Conservation (phyloP, 768 basidiomycete genomes). For the Coprinopsis strossmayeri region DNA sequence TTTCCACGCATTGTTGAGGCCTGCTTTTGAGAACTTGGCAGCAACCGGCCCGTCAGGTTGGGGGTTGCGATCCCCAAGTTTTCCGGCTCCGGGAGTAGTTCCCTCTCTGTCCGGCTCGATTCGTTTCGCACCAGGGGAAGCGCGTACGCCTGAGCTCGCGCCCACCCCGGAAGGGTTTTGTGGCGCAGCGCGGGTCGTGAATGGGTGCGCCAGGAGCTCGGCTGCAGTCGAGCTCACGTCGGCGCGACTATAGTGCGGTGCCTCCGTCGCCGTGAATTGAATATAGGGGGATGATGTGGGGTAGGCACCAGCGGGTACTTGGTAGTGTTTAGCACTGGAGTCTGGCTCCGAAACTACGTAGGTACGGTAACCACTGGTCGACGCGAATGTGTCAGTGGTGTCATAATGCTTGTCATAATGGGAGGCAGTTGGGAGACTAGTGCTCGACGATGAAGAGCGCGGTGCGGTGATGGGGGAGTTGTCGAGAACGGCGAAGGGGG, state of each 20-base stretch:
- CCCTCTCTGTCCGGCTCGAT: slow-evolving; percentile 39
- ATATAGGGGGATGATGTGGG: slow-evolving; percentile 42
- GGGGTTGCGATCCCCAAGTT: slow-evolving; percentile 39
- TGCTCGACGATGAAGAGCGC: slow-evolving; percentile 45
- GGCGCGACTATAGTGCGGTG: slow-evolving; percentile 27
- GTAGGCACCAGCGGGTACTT: slow-evolving; percentile 70
- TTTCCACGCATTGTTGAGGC: slow-evolving; percentile 42
- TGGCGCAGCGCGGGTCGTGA: slow-evolving; percentile 34
- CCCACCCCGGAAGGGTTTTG: slow-evolving; percentile 39
- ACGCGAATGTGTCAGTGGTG: slow-evolving; percentile 38
- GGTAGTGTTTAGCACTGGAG: slow-evolving; percentile 50
- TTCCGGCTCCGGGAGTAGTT: slow-evolving; percentile 28
- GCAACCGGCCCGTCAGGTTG: slow-evolving; percentile 37
- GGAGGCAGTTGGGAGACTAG: slow-evolving; percentile 21
- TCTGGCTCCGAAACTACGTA: slow-evolving; percentile 75
- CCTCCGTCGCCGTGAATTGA: slow-evolving; percentile 33
- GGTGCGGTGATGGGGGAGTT: slow-evolving; percentile 23
- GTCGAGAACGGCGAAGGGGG: slow-evolving; percentile 50
- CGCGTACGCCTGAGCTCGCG: slow-evolving; percentile 38
- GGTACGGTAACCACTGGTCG: slow-evolving; percentile 44
- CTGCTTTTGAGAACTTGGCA: slow-evolving; percentile 40
- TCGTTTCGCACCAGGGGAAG: slow-evolving; percentile 32
- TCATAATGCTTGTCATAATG: slow-evolving; percentile 63
- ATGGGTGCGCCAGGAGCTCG: slow-evolving; percentile 31
- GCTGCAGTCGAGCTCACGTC: slow-evolving; percentile 39